phyloP scores from a whole-genome alignment of 306 rosid species.

The Calophaca sinica region DNA sequence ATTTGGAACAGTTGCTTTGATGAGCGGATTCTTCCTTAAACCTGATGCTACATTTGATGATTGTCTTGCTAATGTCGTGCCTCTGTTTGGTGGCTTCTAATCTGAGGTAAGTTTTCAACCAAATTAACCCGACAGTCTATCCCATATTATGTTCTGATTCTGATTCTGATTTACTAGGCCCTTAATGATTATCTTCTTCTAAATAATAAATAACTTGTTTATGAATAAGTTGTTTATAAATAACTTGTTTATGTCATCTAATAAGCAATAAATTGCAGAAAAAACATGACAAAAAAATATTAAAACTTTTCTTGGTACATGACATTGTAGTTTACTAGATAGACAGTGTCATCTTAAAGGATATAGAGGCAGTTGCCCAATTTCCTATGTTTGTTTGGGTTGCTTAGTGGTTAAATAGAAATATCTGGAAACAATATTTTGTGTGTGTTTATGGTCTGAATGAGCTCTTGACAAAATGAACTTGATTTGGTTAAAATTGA shows the following conservation, averaged over 20 bases:
- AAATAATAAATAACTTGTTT: too few relatives aligned
- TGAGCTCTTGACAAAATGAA: too few relatives aligned
- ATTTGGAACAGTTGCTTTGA: slow-evolving; percentile 88
- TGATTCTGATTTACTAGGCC: slow-evolving; percentile 15
- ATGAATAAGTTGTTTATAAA: too few relatives aligned
- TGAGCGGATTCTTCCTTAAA: slow-evolving; percentile 92
- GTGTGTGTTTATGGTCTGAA: neutral
- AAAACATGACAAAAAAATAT: too few relatives aligned
- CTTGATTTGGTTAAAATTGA: too few relatives aligned
- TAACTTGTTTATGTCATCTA: too few relatives aligned
- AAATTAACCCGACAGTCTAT: slow-evolving; percentile 17
- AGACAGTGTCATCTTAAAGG: slow-evolving; percentile 2
- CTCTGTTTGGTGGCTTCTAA: slow-evolving; percentile 87
- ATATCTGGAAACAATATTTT: neutral
- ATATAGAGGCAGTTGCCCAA: neutral
- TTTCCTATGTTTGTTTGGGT: neutral
- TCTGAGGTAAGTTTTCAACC: slow-evolving; percentile 66
- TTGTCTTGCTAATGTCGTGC: slow-evolving; percentile 78
- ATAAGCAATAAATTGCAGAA: too few relatives aligned
- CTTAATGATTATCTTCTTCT: neutral
- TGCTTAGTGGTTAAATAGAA: slow-evolving; percentile 10
- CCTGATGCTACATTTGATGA: slow-evolving; percentile 89
- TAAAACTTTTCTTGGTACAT: neutral
- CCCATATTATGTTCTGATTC: neutral
- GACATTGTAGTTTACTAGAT: neutral